Evolutionary conservation across 352 stramenopile species (phyloP), one percentile per base, ranked within the genome.

Genomic region (Phytopythium mirpurense): DNA sequence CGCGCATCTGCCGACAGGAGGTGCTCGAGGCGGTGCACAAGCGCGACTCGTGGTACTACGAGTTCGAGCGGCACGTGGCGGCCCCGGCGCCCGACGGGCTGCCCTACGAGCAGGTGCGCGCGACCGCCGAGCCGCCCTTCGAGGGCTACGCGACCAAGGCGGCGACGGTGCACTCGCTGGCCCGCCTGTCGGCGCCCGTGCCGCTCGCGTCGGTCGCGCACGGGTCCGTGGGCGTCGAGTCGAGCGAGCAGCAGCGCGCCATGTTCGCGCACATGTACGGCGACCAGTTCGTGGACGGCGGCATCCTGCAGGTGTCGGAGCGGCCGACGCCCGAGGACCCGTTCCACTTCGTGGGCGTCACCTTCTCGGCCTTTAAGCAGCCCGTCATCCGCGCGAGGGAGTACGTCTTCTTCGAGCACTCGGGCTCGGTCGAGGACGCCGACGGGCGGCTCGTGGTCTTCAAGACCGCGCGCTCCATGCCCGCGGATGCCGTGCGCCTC

Each of bases 311-410:
- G 29, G 65, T 67, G 12, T 44, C 63, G 41, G 59, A 73, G 53
- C 51, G 50, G n/a, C 48, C 58, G 23, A 73, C 58, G 0, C 4
- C 10, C 6, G 56, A 73, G 0, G 74, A 82, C 19, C 56, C 69
- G 40, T 75, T 74, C 47, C 68, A 61, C 36, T 85, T 78, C 36
- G 67, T 78, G 2, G 74, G 74, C 46, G 50, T 85, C 50, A 77
- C 75, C 46, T 79, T 68, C 62, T 55, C 55, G 21, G 61, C 60
- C 18, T 58, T 77, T 44, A 68, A 67, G 34, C 50, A 38, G 29
- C 21, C 74, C 29, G n/a, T n/a, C n/a, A n/a, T n/a, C 23, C 62
- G 66, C 5, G 65, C 68, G 24, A 63, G 67, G n/a, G 67, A 74
- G 34, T 69, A 65, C 32, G 29, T 83, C 10, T 83, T 68, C 56